Percentiles rank a stretch among this genome's conserved stretches.
phyloP scores from a whole-genome alignment of 306 rosid genomes.

The Pyrus betulifolia region DNA sequence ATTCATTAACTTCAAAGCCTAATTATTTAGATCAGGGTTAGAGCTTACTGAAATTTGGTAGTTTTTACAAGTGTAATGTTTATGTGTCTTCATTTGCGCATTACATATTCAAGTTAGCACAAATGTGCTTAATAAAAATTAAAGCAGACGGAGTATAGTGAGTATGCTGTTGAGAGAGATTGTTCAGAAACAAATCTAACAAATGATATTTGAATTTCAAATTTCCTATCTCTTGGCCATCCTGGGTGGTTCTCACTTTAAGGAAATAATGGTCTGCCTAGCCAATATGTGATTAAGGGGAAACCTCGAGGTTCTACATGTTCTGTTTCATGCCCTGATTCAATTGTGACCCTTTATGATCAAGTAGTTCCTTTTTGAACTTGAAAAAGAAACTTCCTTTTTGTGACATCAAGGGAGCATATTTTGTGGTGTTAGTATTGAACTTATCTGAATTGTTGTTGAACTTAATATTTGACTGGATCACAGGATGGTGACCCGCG shows the following conservation, averaged over 20 bases:
- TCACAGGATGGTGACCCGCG: conserved; percentile 87
- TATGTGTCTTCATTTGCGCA: neutral
- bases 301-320: neutral
- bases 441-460: conserved; percentile 2
- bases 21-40: neutral
- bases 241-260: neutral
- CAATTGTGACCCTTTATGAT: neutral
- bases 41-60: neutral
- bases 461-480: neutral
- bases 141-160: too few species aligned
- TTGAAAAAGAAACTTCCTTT: neutral
- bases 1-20: neutral
- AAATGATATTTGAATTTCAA: neutral
- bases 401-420: neutral
- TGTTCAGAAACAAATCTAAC: neutral
- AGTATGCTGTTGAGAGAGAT: neutral
- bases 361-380: neutral
- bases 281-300: neutral
- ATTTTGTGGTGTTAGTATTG: neutral
- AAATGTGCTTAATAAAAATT: neutral
- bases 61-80: neutral
- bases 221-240: neutral
- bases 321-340: neutral
- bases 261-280: neutral
- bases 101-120: neutral